These are phyloP conservation scores for Russula vinacea DNA, from an alignment of 768 basidiomycete species.

Conservation along the genomic window DNA sequence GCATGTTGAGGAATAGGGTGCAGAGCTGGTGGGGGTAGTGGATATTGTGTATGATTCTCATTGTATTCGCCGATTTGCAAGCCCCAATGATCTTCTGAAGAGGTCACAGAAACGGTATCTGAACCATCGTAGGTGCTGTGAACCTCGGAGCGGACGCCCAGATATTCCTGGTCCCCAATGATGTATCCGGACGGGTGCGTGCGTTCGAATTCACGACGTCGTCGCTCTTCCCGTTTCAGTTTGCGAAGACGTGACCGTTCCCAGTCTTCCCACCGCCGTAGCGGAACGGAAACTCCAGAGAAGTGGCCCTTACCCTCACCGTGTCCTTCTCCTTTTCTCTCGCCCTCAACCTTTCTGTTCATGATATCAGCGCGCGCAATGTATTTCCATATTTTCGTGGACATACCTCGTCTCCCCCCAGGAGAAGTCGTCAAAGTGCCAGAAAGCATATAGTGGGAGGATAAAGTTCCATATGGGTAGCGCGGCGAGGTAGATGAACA, in stretches of 20 bases:
- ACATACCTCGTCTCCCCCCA: conserved; percentile 97
- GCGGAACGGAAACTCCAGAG: conserved; percentile 65
- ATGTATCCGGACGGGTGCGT: conserved; percentile 66
- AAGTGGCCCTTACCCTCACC: conserved; percentile 56
- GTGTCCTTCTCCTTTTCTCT: conserved; percentile 75
- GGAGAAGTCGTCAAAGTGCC: conserved; percentile 99
- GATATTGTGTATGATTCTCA: conserved; percentile 72
- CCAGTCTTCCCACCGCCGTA: conserved; percentile 99
- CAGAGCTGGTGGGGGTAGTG: conserved; percentile 81
- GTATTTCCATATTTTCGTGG: neutral
- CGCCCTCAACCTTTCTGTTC: conserved; percentile 89
- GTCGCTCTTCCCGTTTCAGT: conserved; percentile 78
- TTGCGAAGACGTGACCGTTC: conserved; percentile 93
- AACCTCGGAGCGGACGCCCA: conserved; percentile 53
- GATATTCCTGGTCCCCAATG: conserved; percentile 58
- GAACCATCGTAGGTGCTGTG: conserved; percentile 66
- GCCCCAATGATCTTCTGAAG: conserved; percentile 95
- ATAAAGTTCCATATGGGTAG: conserved; percentile 96
- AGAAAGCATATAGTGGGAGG: conserved; percentile 92
- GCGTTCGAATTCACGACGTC: conserved; percentile 78
- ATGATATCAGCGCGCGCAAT: conserved; percentile 17
- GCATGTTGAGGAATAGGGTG: conserved; percentile 43
- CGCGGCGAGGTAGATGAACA: conserved; percentile 90
- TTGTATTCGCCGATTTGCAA: conserved; percentile 94
- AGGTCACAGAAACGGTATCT: conserved; percentile 75